Base-by-base conservation (phyloP, 768 basidiomycete species). In the Amanita pallidorosea region DNA sequence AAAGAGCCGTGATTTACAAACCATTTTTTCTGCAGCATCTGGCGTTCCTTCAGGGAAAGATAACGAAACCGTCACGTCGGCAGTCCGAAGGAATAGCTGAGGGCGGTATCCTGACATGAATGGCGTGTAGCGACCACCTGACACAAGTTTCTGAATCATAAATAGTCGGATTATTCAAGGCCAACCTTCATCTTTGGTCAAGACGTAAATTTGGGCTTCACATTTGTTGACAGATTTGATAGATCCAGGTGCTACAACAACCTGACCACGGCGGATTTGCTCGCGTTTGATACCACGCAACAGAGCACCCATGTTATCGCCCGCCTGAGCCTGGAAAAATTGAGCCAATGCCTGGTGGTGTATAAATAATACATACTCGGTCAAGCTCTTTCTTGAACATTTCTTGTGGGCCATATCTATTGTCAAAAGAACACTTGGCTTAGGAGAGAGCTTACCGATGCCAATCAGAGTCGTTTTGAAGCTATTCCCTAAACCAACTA, bases 351-450 rank as follows among this genome's bases (percentile, higher is more conserved):
- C 48, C 17, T 13, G 12, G 18, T 23, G 31, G 9, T 15, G 40
- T 53, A 22, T 47, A 35, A n/a, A n/a, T 4, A 17, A n/a, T 15
- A 59, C 76, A 37, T 67, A 85, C 88, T 51, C 93, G 83, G 34
- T 99, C 96, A 50, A 99, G 81, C 71, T 99, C 96, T 75, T 96
- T 97, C 77, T 96, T 95, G 83, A 98, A 98, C 91, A 96, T 97
- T 70, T 97, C 95, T 93, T 58, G 15, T 56, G 36, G 20, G 13
- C 36, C 11, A 29, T n/a, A 34, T 47, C 13, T 36, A 45, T 15
- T 1, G 29, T 35, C 35, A 44, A 17, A 20, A 27, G 15, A 47
- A 20, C 5, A 45, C 15, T 20, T 7, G 0, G 36, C 20, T 0
- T 31, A 42, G 40, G 18, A 53, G 7, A 1, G 7, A 1, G 69